Conservation (phyloP, 2,329 filamentous ascomycete genomes). For the Teratosphaeria viscida region DNA sequence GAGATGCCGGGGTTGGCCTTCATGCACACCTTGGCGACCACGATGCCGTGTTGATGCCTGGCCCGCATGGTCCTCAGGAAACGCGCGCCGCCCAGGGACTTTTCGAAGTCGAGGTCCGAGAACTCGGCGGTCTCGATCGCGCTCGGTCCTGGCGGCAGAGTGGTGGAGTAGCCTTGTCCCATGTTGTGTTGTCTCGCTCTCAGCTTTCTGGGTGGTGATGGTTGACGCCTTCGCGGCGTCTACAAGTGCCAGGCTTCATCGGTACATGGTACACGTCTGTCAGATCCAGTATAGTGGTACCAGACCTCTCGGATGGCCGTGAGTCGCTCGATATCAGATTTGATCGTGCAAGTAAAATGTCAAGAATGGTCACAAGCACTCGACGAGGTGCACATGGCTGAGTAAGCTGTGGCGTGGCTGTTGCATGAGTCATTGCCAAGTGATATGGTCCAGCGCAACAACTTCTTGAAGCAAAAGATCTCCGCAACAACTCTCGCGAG, state of each 20-base stretch:
- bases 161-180: slow-evolving; percentile 86
- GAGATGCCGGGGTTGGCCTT: slow-evolving; percentile 81
- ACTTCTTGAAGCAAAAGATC: too few species aligned
- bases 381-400: background rate
- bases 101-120: slow-evolving; percentile 82
- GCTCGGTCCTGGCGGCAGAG: slow-evolving; percentile 80
- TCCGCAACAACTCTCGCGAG: too few species aligned
- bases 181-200: slow-evolving; percentile 41
- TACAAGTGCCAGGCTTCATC: background rate
- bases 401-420: background rate
- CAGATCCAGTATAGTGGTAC: background rate
- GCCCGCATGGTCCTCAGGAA: slow-evolving; percentile 97
- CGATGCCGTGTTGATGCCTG: slow-evolving; percentile 77
- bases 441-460: background rate
- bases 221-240: background rate
- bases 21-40: slow-evolving; percentile 87
- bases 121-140: slow-evolving; percentile 92
- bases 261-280: background rate
- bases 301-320: background rate
- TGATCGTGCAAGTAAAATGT: background rate
- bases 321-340: background rate
- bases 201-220: background rate
- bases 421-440: background rate
- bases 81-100: slow-evolving; percentile 77
- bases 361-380: background rate